phyloP scores from a whole-genome alignment of 2,329 filamentous ascomycete genomes.

The Gremmenia infestans region DNA sequence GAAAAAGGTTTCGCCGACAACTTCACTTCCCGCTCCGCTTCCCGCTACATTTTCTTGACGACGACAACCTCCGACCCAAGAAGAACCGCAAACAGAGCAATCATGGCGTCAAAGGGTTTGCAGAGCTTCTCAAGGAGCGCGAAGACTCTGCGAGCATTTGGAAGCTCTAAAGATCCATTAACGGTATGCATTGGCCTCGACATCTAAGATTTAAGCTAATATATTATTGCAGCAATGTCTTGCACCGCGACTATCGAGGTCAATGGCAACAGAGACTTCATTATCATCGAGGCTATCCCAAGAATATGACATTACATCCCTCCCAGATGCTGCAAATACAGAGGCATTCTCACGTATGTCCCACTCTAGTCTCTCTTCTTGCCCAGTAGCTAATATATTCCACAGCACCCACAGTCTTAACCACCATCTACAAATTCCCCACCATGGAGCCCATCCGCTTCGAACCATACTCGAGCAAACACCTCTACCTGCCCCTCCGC shows the following conservation, averaged over 20 bases:
- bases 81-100: constrained; percentile 11
- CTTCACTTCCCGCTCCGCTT: constrained; percentile 23
- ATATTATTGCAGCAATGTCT: constrained; percentile 39
- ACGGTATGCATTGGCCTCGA: constrained; percentile 28
- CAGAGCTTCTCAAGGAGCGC: constrained; percentile 28
- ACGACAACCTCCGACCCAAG: constrained; percentile 8
- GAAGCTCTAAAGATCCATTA: constrained; percentile 33
- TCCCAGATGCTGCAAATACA: constrained; percentile 8
- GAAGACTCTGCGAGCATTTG: constrained; percentile 21
- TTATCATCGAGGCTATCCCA: constrained; percentile 21
- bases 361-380: not conserved
- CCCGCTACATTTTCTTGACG: constrained; percentile 4
- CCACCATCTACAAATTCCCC: constrained; percentile 89
- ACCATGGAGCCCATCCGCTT: constrained; percentile 77
- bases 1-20: constrained; percentile 19
- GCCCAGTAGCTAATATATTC: constrained; percentile 7
- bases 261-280: constrained; percentile 45
- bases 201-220: constrained; percentile 3
- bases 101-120: constrained; percentile 31
- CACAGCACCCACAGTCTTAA: constrained; percentile 60
- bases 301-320: constrained; percentile 11
- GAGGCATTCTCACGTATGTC: constrained; percentile 13
- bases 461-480: constrained; percentile 71
- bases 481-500: constrained; percentile 81
- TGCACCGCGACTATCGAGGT: constrained; percentile 35